Evolutionary conservation across 2,329 filamentous ascomycete species (phyloP), one percentile per base, ranked within the genome.

Genomic region (Ilyonectria mors-panacis): DNA sequence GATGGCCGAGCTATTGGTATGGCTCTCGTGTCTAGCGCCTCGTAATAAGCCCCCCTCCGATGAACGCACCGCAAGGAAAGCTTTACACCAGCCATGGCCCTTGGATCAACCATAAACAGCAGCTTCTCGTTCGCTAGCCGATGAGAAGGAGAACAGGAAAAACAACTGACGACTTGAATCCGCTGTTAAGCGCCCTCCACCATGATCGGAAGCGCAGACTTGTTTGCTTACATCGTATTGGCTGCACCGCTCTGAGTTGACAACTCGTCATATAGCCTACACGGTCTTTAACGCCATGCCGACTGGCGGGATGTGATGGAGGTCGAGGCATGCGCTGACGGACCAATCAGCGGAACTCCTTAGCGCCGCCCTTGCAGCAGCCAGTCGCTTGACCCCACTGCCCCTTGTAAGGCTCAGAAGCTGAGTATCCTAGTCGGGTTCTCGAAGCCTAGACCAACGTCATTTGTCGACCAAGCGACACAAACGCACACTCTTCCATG

Each of bases 351-450:
- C 62, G 39, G 15, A 56, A 60, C 45, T 73, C 67, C 59, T 78
- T 78, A 77, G 76, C 76, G 76, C 76, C 74, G 74, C 71, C 67
- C 70, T 73, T 75, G 70, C 73, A 73, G 67, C 70, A 72, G 57
- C 69, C 69, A 70, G 73, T 72, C 74, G 69, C 69, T 69, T 61
- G 64, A 72, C 70, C 70, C 76, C 74, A 71, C 69, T 35, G 58
- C 65, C 68, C 39, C 67, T 67, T 61, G 57, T 59, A 69, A 65
- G 66, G 66, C 70, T 72, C 64, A 67, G 67, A 63, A 67, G 59
- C 63, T 68, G 63, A 65, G 59, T 65, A 63, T 65, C 64, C 48
- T 55, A 63, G 61, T 53, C 55, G 44, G 39, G 56, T 63, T 66
- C 57, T 60, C 64, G 39, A 67, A 61, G 66, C 64, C 58, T 45